These are phyloP conservation scores for Salix brachista DNA, from an alignment of 345 rosid genomes.

Conservation along the genomic window DNA sequence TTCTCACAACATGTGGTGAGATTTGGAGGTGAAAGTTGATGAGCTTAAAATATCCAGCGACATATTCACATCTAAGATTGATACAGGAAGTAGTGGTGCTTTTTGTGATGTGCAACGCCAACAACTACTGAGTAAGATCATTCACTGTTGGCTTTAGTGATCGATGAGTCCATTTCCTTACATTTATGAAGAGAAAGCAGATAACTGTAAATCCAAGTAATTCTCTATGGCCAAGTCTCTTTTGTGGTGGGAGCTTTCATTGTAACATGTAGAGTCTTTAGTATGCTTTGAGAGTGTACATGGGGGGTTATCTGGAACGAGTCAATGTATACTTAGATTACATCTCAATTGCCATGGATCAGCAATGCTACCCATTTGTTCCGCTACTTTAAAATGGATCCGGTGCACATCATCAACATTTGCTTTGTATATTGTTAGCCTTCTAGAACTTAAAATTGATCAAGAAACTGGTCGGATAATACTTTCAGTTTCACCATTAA, in stretches of 20 bases:
- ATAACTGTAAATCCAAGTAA: constrained; percentile 35
- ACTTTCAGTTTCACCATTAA: background rate
- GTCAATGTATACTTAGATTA: constrained; percentile 25
- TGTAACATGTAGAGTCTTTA: constrained; percentile 21
- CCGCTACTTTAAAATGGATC: background rate
- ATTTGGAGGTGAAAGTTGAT: constrained; percentile 1
- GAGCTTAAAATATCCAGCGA: background rate
- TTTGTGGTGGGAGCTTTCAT: constrained; percentile 10
- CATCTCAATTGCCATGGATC: constrained; percentile 13
- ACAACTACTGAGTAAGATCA: constrained; percentile 7
- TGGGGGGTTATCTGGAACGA: constrained; percentile 27
- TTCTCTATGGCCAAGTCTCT: constrained; percentile 19
- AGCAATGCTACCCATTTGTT: background rate
- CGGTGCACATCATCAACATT: background rate
- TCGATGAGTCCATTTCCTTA: constrained; percentile 25
- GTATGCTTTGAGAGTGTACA: constrained; percentile 34
- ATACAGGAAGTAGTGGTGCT: background rate
- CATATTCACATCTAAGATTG: background rate
- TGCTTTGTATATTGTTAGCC: background rate
- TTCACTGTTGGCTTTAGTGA: constrained; percentile 15
- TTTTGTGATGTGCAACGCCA: background rate
- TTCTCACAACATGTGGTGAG: background rate
- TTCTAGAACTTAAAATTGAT: background rate
- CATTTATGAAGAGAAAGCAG: constrained; percentile 27
- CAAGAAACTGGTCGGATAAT: background rate